Evolutionary conservation across 148 eudicot species (phyloP).

Genomic region (Nepenthes gracilis): DNA sequence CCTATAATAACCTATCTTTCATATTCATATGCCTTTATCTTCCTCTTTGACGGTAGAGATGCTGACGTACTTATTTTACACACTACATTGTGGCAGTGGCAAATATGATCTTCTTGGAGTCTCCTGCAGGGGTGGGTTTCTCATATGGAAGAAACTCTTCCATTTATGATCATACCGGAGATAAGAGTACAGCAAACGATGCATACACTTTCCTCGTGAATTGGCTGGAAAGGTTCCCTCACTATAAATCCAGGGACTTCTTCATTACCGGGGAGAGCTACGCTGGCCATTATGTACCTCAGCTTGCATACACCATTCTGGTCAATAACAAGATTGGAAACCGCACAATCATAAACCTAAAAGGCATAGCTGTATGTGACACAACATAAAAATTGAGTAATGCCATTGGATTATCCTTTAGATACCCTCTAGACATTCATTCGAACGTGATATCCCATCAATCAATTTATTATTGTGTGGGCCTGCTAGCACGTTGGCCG

Average conservation of each 20-base stretch:
- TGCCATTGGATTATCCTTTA: too few relatives aligned
- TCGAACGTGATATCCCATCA: too few relatives aligned
- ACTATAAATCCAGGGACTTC: slow-evolving; percentile 36
- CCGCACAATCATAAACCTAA: slow-evolving; percentile 23
- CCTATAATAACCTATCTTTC: too few relatives aligned
- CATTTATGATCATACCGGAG: slow-evolving; percentile 24
- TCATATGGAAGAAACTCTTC: slow-evolving; percentile 35
- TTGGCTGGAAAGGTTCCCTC: slow-evolving; percentile 60
- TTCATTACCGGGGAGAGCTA: slow-evolving; percentile 53
- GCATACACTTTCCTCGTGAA: slow-evolving; percentile 35
- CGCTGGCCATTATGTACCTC: slow-evolving; percentile 52
- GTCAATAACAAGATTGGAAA: slow-evolving; percentile 14
- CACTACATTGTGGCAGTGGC: slow-evolving; percentile 24
- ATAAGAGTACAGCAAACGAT: slow-evolving; percentile 37
- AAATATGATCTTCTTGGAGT: slow-evolving; percentile 49
- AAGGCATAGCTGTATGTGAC: slow-evolving; percentile 32
- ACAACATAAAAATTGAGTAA: neutral
- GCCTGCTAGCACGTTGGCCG: too few relatives aligned
- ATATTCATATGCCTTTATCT: neutral
- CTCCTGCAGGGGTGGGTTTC: slow-evolving; percentile 60
- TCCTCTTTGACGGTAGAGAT: neutral
- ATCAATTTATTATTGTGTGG: too few relatives aligned
- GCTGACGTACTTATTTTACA: neutral
- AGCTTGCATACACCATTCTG: slow-evolving; percentile 41
- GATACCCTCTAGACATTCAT: too few relatives aligned